Evolutionary conservation across 75 land plant species (phyloP), one percentile per base, ranked within the genome.

Genomic region (Picea sitchensis): DNA sequence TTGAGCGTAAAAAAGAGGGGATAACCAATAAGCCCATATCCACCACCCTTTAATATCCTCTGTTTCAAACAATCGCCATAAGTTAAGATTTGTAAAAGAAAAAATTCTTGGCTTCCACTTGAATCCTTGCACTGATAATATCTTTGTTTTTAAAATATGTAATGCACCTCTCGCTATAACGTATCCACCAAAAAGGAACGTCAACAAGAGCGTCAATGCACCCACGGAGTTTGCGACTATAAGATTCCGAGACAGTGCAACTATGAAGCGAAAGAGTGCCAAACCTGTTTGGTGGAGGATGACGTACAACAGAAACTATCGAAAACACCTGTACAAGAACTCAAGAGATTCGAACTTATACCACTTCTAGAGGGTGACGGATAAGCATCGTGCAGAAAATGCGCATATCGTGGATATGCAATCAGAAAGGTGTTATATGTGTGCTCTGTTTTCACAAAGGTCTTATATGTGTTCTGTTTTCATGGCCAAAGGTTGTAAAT

Each of bases 1-100:
- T 32, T 86, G 85, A 1, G 80, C 89, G 75, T 88, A 88, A 69
- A 62, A 75, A 58, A 88, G 78, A 6, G 89, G 89, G 4, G 89
- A 88, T 12, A 77, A 20, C 89, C 89, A 88, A 64, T 75, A 88
- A 23, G 88, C 88, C 89, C 89, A 88, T 20, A 82, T 86, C 89
- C 89, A 88, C 89, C 89, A 88, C 20, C 77, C 77, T 20, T 80
- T 78, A 31, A 85, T 83, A 59, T 83, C 76, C 11, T 79, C 88
- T 86, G 88, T 58, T 51, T 51, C 20, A 60, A 44, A 41, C 44
- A 41, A 41, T 41, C 5, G 44, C 44, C 44, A 41, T 41, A 41
- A 41, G 4, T 41, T 4, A 41, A 5, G 44, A 41, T 5, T 41
- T 41, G 5, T 4, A 41, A 41, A 41, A 41, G 44, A 4, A 41